Evolutionary conservation across 371 early-diverging fungal genomes (phyloP).

Genomic region (Actinomucor elegans): DNA sequence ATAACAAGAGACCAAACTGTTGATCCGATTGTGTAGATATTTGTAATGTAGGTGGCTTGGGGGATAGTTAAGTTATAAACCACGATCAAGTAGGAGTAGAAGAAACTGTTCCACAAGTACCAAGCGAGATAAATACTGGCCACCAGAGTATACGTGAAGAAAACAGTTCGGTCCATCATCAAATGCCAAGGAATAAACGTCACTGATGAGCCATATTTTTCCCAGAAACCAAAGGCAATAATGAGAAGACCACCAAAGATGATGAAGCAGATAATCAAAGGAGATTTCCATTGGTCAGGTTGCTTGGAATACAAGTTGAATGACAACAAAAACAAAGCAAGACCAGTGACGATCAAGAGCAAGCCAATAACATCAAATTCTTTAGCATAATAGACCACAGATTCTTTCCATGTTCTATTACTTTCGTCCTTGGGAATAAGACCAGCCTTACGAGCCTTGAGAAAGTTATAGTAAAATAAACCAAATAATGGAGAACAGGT

Average conservation of each 20-base stretch:
- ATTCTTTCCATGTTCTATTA: slow-evolving; percentile 4
- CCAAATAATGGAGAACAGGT: slow-evolving; percentile 6
- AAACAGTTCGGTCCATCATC: slow-evolving; percentile 17
- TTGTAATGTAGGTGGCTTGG: slow-evolving; percentile 14
- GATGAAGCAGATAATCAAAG: slow-evolving; percentile 16
- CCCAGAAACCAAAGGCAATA: slow-evolving; percentile 12
- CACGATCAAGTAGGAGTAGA: slow-evolving; percentile 21
- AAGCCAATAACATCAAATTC: slow-evolving; percentile 17
- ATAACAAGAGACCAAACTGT: slow-evolving; percentile 15
- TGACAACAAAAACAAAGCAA: slow-evolving; percentile 15
- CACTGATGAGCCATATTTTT: slow-evolving; percentile 7
- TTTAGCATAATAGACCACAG: background rate
- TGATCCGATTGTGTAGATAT: slow-evolving; percentile 21
- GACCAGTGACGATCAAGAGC: slow-evolving; percentile 15
- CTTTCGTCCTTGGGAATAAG: slow-evolving; percentile 7
- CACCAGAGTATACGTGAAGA: slow-evolving; percentile 17
- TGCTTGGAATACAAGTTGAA: slow-evolving; percentile 15
- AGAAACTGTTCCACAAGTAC: slow-evolving; percentile 19
- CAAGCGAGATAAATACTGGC: slow-evolving; percentile 12
- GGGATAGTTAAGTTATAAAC: slow-evolving; percentile 11
- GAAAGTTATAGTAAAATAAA: slow-evolving; percentile 15
- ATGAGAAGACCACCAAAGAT: slow-evolving; percentile 10
- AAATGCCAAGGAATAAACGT: slow-evolving; percentile 22
- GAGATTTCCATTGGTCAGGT: slow-evolving; percentile 12
- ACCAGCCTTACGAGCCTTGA: slow-evolving; percentile 21